Base-by-base conservation (phyloP, 2,329 filamentous ascomycete genomes). In the Phialophora verrucosa region DNA sequence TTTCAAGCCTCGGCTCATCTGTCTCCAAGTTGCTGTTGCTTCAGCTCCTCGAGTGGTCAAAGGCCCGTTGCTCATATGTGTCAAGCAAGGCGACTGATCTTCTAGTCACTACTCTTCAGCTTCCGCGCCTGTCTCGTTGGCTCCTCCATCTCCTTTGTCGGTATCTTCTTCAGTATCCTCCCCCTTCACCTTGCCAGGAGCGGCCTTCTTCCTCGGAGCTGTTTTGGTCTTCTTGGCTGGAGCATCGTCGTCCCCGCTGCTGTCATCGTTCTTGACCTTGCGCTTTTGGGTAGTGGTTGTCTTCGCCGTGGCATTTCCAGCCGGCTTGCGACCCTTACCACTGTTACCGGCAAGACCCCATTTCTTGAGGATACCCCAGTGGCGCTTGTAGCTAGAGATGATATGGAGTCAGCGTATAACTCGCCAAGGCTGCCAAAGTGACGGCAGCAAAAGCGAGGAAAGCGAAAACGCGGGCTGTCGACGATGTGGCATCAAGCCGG, bases 291-390 rank as follows among this genome's bases (percentile, higher is more conserved):
- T 5, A 12, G 59, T 17, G 12, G 59, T 23, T 27, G 23, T 20
- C 35, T 66, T 62, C 12, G 55, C 14, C 11, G 17, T 53, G 42
- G 55, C 14, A 8, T 35, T 50, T 56, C 55, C 12, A 53, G 31
- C 54, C 10, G 57, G 7, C 10, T 31, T 31, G 20, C 20, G 55
- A 38, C 44, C 50, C 25, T 50, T 64, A 7, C 62, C 64, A 58
- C 59, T 50, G 17, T 62, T 59, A 3, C 59, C 59, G 0, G 68
- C 62, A 2, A 71, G 25, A 32, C 70, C 70, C 55, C 62, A 70
- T 47, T 69, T 64, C 27, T 58, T 69, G 65, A 69, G 67, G 47
- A 70, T 67, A 4, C 53, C 17, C 70, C 66, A 69, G 31, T 69
- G 68, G 12, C 66, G 66, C 27, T 70, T 66, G 51, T 71, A 71